These are phyloP conservation scores for Dispira parvispora DNA, from an alignment of 192 early-diverging fungal species.

Conservation along the genomic window DNA sequence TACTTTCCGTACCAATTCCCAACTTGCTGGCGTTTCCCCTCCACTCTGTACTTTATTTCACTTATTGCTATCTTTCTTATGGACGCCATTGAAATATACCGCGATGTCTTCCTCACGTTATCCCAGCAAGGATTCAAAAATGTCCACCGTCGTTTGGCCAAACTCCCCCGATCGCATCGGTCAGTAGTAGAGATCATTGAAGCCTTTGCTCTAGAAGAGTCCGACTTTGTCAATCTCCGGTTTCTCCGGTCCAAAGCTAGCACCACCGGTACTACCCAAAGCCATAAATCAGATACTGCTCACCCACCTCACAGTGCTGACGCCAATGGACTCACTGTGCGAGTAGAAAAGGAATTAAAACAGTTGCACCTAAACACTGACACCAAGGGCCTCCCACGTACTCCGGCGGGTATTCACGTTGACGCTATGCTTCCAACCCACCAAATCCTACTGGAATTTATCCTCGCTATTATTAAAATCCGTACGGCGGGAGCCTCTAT, in stretches of 20 bases:
- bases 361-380: not conserved
- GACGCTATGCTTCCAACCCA: not conserved
- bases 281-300: not conserved
- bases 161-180: slow-evolving; percentile 3
- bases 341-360: not conserved
- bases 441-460: not conserved
- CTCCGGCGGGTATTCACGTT: not conserved
- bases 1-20: not conserved
- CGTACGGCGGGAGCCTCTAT: not conserved
- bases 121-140: slow-evolving; percentile 7
- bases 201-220: not conserved
- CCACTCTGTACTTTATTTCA: not conserved
- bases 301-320: not conserved
- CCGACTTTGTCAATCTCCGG: slow-evolving; percentile 4
- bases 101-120: slow-evolving; percentile 5
- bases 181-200: not conserved
- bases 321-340: not conserved
- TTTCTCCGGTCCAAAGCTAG: not conserved
- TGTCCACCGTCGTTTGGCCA: not conserved
- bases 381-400: not conserved
- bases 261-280: not conserved
- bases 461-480: not conserved
- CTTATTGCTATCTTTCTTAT: not conserved
- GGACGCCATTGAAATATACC: not conserved
- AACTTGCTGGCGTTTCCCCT: not conserved